These are phyloP conservation scores for Adiantum capillusveneris DNA, from an alignment of 75 land plant species.

Conservation along the genomic window DNA sequence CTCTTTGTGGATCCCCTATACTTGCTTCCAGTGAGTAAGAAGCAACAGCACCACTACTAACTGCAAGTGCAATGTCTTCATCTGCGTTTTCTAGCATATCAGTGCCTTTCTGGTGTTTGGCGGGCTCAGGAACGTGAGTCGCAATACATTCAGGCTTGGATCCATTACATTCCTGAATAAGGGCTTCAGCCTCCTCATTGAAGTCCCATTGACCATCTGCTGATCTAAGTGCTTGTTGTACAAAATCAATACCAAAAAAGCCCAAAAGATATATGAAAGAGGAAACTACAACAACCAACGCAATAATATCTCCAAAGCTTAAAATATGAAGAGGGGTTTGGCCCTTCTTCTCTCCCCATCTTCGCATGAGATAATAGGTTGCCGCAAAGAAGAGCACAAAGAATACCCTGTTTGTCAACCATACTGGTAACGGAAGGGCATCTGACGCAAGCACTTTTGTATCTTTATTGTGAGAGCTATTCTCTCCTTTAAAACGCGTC, in stretches of 20 bases:
- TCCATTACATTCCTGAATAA: not conserved
- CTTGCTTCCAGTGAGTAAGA: constrained; percentile 55
- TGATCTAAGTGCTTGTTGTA: constrained; percentile 14
- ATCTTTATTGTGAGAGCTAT: not conserved
- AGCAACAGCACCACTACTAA: constrained; percentile 36
- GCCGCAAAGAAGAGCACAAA: constrained; percentile 8
- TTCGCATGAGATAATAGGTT: constrained; percentile 8
- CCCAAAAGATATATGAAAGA: constrained; percentile 30
- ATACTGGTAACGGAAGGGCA: constrained; percentile 13
- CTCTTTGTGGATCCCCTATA: constrained; percentile 58
- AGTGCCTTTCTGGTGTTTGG: no score
- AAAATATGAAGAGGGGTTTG: constrained; percentile 28
- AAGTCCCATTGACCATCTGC: constrained; percentile 14
- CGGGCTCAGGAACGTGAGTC: no score
- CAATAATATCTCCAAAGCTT: constrained; percentile 20
- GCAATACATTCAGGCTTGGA: no score
- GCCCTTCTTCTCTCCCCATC: constrained; percentile 33
- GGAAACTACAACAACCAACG: constrained; percentile 16
- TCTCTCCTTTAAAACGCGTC: no score
- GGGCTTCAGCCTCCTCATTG: constrained; percentile 10
- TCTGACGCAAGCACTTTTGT: constrained; percentile 6
- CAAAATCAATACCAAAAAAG: constrained; percentile 31
- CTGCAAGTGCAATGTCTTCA: constrained; percentile 39
- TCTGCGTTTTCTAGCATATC: constrained; percentile 12
- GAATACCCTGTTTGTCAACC: constrained; percentile 8